Evolutionary conservation across 2,329 filamentous ascomycete genomes (phyloP), one percentile per base, ranked within the genome.

Genomic region (Didymella arachidicola): DNA sequence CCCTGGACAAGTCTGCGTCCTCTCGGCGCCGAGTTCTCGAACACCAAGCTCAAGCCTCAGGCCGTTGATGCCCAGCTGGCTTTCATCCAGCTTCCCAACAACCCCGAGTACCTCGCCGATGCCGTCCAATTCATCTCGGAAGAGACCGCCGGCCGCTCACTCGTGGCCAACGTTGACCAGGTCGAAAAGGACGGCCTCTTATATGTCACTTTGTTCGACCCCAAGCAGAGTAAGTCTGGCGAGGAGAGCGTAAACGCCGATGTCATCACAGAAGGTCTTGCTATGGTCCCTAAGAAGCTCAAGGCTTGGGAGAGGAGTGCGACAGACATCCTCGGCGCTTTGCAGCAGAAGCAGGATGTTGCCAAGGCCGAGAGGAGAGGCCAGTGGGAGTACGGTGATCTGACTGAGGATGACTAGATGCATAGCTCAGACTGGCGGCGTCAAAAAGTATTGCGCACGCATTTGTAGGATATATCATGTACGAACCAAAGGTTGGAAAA

Each of bases 371-470:
- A 88, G 57, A 87, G 93, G 62, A 83, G 87, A 66, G 95, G 95
- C 42, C 95, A 97, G 86, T 99, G 94, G 93, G 95, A 99, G 84
- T 99, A 98, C 79, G 95, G 95, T 68, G 95, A 98, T 77, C 84
- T 97, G 73, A 96, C 92, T 14, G 93, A 97, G 66, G 75, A 76
- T 59, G 63, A 71, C 47, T 68, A 68, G 54, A 26, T 39, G 48
- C 41, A 27, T 57, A 32, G 59, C 64, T 49, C 50, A 29, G 43
- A 25, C 39, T 39, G 38, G 51, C 42, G 36, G 46, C 44, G 11
- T n/a, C 16, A 53, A 58, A 42, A 41, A 45, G 10, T 34, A 26
- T 41, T 32, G 44, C 34, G 26, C 22, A 25, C 19, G 50, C 25
- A 53, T 53, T 45, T 53, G 56, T 53, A 59, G 45, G 50, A 59